Evolutionary conservation across 106 monocot genomes (phyloP).

Genomic region (Allium sativum): DNA sequence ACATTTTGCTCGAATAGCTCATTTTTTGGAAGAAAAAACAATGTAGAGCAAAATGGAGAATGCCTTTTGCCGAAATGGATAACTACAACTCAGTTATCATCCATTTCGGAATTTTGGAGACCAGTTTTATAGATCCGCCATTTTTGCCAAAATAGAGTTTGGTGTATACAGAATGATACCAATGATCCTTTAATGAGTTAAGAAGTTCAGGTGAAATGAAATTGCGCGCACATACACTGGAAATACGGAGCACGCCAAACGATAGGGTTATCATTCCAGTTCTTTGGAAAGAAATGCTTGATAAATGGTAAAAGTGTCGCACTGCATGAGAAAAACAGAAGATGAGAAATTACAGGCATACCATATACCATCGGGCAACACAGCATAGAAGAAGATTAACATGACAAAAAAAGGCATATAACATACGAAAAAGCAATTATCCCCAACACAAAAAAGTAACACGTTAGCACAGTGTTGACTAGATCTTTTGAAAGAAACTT

Average conservation of each 20-base stretch:
- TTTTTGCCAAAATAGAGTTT: not conserved
- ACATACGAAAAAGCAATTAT: conserved; percentile 79
- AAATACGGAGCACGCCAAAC: conserved; percentile 64
- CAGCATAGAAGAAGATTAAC: not conserved
- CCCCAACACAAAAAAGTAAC: conserved; percentile 97
- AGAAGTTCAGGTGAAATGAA: not conserved
- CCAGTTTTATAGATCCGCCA: not conserved
- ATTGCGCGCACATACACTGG: conserved; percentile 40
- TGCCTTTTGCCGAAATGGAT: not conserved
- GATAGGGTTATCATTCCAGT: conserved; percentile 75
- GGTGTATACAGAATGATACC: not conserved
- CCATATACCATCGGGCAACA: not conserved
- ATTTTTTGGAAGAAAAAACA: too few species aligned
- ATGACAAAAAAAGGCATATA: not conserved
- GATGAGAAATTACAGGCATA: not conserved
- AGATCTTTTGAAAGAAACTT: conserved; percentile 94
- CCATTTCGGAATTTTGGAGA: not conserved
- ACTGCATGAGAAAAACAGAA: conserved; percentile 28
- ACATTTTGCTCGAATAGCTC: too few species aligned
- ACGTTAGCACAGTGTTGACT: conserved; percentile 93
- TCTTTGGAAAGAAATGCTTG: conserved; percentile 68
- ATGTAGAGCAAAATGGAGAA: not conserved
- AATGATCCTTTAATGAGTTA: not conserved
- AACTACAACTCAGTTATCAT: not conserved
- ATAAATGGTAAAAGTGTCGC: conserved; percentile 81